A percentile compares a stretch with the other conserved stretches of the same genome.
phyloP scores from a whole-genome alignment of 352 stramenopile genomes.

The Pythium aristosporum region DNA sequence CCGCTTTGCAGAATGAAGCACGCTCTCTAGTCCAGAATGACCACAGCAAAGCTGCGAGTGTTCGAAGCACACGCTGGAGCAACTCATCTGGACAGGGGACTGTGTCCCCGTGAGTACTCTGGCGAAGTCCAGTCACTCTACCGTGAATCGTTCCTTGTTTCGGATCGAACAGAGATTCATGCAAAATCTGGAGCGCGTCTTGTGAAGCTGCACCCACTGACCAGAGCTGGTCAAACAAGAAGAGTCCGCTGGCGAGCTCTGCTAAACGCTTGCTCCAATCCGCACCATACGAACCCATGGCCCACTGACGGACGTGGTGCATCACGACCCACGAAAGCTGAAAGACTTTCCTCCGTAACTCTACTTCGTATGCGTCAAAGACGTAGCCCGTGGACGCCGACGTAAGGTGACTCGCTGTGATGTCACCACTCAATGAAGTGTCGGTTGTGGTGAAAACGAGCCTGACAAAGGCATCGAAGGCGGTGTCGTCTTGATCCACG shows the following conservation, averaged over 20 bases:
- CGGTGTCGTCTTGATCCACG: not conserved
- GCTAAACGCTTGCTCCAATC: not conserved
- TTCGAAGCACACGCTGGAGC: conserved; percentile 30
- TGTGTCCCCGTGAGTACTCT: not conserved
- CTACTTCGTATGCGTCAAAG: not conserved
- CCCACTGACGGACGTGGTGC: conserved; percentile 1
- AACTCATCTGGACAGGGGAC: not conserved
- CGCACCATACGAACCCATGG: not conserved
- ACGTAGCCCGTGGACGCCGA: not conserved
- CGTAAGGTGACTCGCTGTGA: not conserved
- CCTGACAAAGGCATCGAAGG: conserved; percentile 14
- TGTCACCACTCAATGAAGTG: not conserved
- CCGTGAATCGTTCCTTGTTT: not conserved
- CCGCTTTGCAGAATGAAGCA: conserved; percentile 24
- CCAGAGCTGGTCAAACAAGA: conserved; percentile 13
- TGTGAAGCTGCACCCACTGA: not conserved
- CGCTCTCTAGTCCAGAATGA: conserved; percentile 46
- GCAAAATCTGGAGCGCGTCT: conserved; percentile 3
- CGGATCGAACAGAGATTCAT: not conserved
- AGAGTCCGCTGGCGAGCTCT: not conserved
- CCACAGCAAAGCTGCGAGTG: conserved; percentile 35
- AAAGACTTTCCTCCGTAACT: not conserved
- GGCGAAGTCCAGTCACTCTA: conserved; percentile 3
- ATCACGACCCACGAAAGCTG: conserved; percentile 7
- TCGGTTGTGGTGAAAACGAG: conserved; percentile 13